A percentile compares a stretch with the other conserved stretches of the same genome.
Evolutionary conservation across 129 eudicot genomes (phyloP).

Genomic region (Flaveria trinervia): DNA sequence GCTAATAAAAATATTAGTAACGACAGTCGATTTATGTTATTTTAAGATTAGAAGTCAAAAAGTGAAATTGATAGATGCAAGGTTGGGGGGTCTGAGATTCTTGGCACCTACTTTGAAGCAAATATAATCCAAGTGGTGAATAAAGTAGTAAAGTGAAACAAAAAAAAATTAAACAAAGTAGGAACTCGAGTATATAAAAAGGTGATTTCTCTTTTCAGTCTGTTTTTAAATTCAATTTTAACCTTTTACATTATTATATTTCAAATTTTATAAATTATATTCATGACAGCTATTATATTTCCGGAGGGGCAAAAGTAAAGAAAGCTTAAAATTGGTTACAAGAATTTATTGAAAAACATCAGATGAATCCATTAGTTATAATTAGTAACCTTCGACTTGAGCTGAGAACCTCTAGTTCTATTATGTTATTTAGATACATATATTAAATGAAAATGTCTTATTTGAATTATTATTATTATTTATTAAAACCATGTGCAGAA

Average conservation of each 20-base stretch:
- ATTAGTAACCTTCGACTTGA: no score
- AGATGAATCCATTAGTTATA: no score
- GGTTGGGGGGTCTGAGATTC: constrained; percentile 44
- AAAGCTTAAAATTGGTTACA: no score
- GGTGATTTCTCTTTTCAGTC: background rate
- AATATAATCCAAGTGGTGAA: constrained; percentile 45
- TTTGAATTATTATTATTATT: background rate
- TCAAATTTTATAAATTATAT: background rate
- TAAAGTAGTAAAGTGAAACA: constrained; percentile 37
- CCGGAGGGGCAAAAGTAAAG: no score
- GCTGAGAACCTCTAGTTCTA: no score
- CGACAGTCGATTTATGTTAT: constrained; percentile 19
- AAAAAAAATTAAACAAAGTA: constrained; percentile 25
- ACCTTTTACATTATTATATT: background rate
- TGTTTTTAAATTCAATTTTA: background rate
- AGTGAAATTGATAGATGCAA: constrained; percentile 32
- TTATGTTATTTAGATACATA: background rate
- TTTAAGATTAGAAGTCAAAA: constrained; percentile 49
- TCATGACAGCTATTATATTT: no score
- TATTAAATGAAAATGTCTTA: background rate
- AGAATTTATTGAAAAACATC: no score
- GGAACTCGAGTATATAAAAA: constrained; percentile 36
- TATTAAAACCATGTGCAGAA: constrained; percentile 34
- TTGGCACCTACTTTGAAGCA: constrained; percentile 54
- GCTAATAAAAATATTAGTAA: background rate